phyloP scores from a whole-genome alignment of 805 yeast species.

The Scheffersomyces spartinae region DNA sequence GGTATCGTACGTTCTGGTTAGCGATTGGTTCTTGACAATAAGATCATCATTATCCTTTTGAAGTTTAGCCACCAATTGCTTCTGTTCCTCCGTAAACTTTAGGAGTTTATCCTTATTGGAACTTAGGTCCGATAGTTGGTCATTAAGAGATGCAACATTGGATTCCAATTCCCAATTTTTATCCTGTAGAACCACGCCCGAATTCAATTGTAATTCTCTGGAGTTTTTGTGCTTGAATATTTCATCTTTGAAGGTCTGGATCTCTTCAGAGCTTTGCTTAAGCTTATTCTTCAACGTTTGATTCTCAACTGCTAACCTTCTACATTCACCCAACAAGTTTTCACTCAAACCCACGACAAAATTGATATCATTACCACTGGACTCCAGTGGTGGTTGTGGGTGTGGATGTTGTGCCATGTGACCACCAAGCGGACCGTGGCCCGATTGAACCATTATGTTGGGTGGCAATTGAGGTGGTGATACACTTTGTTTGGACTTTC shows the following conservation, averaged over 20 bases:
- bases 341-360: slow-evolving; percentile 69
- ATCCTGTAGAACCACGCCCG: slow-evolving; percentile 42
- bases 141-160: slow-evolving; percentile 33
- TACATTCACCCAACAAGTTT: slow-evolving; percentile 56
- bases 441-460: no score
- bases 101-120: slow-evolving; percentile 28
- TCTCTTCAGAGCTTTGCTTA: slow-evolving; percentile 31
- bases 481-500: no score
- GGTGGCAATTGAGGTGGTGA: slow-evolving; percentile 3
- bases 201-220: slow-evolving; percentile 19
- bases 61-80: no score
- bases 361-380: slow-evolving; percentile 50
- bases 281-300: slow-evolving; percentile 32
- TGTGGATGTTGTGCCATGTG: no score
- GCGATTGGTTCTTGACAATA: slow-evolving; percentile 24
- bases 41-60: slow-evolving; percentile 40
- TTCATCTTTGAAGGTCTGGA: slow-evolving; percentile 25
- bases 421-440: no score
- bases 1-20: slow-evolving; percentile 26
- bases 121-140: slow-evolving; percentile 27
- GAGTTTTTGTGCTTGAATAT: slow-evolving; percentile 21
- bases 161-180: slow-evolving; percentile 57
- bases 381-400: slow-evolving; percentile 23
- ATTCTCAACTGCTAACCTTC: slow-evolving; percentile 58
- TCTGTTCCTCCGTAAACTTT: slow-evolving; percentile 20